Evolutionary conservation across 306 rosid species (phyloP).

Genomic region (Cercis canadensis): DNA sequence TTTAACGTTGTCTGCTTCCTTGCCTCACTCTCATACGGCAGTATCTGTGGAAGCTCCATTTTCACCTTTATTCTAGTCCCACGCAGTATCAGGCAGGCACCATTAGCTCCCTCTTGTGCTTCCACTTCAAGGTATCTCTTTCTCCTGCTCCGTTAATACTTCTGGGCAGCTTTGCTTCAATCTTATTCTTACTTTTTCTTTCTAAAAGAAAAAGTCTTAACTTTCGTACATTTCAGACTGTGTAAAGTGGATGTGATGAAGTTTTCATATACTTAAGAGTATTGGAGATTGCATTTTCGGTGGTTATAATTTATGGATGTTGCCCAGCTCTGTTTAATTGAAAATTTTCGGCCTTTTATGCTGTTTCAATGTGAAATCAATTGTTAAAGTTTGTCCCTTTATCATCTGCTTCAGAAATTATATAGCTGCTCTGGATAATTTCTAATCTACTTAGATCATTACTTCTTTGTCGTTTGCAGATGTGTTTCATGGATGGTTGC

Average conservation of each 20-base stretch:
- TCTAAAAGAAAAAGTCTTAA: neutral
- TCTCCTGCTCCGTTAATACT: slow-evolving; percentile 33
- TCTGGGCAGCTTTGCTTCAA: neutral
- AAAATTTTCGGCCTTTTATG: neutral
- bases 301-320: neutral
- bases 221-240: neutral
- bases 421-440: neutral
- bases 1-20: slow-evolving; percentile 22
- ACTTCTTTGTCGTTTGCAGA: neutral
- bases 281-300: neutral
- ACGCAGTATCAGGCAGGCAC: neutral
- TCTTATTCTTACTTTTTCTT: neutral
- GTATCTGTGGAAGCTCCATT: neutral
- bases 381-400: neutral
- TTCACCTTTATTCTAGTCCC: neutral
- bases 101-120: neutral
- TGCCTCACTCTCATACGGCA: neutral
- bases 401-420: slow-evolving; percentile 1
- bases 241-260: neutral
- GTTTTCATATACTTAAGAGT: neutral
- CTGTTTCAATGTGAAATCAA: slow-evolving; percentile 8
- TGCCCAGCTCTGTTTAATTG: neutral
- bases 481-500: slow-evolving; percentile 8
- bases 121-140: neutral
- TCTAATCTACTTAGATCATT: neutral